These are phyloP conservation scores for Xylaria venustula DNA, from an alignment of 495 filamentous ascomycete species.

Conservation along the genomic window DNA sequence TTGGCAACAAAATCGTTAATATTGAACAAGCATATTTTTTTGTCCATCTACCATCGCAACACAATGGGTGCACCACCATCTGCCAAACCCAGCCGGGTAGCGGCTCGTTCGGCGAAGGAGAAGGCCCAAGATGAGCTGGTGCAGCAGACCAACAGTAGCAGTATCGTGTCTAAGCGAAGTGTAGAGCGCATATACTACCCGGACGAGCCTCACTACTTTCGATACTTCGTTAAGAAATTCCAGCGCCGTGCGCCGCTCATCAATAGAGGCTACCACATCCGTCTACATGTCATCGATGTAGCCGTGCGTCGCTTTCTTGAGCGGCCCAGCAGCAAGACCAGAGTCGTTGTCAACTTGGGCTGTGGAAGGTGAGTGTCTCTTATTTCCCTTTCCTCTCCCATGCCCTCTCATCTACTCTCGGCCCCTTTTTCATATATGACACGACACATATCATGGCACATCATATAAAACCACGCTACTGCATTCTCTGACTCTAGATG, in stretches of 20 bases:
- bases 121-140: constrained; percentile 60
- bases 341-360: constrained; percentile 81
- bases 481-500: constrained; percentile 10
- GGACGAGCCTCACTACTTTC: constrained; percentile 75
- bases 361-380: constrained; percentile 75
- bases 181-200: constrained; percentile 80
- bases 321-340: constrained; percentile 56
- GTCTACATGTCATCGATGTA: constrained; percentile 76
- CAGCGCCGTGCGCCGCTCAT: constrained; percentile 78
- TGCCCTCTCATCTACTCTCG: constrained; percentile 9
- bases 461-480: too few species aligned
- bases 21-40: too few species aligned
- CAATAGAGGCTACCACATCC: constrained; percentile 84
- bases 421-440: neutral
- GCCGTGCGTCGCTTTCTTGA: constrained; percentile 69
- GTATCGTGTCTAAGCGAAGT: constrained; percentile 85
- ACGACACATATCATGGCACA: neutral
- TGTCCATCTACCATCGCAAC: too few species aligned
- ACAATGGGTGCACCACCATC: too few species aligned
- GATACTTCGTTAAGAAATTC: constrained; percentile 81
- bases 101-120: constrained; percentile 25
- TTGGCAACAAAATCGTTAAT: too few species aligned
- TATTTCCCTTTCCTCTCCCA: neutral
- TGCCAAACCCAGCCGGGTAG: constrained; percentile 33
- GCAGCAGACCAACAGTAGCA: constrained; percentile 89